These are phyloP conservation scores for Pachysolen tannophilus DNA, from an alignment of 805 yeast species.

Conservation along the genomic window DNA sequence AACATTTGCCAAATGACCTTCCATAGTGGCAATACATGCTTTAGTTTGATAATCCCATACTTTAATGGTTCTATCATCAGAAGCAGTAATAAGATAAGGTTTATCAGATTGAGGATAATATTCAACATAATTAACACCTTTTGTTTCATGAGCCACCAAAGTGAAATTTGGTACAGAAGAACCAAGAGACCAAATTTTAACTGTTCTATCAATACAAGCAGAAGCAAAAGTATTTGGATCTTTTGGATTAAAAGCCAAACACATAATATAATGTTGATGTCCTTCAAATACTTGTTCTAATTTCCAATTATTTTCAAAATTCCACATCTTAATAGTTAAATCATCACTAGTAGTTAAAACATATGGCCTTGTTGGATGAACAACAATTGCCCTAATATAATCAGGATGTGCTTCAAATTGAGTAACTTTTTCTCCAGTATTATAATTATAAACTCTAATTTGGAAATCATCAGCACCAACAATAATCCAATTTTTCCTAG, in stretches of 20 bases:
- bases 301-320: constrained; percentile 94
- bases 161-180: constrained; percentile 86
- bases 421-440: constrained; percentile 88
- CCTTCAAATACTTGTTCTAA: constrained; percentile 89
- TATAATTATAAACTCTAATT: constrained; percentile 86
- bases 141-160: constrained; percentile 79
- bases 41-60: constrained; percentile 98
- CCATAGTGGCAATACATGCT: constrained; percentile 87
- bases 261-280: constrained; percentile 93
- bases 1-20: constrained; percentile 90
- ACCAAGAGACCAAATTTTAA: constrained; percentile 93
- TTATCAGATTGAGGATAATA: constrained; percentile 96
- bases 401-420: constrained; percentile 99
- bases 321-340: constrained; percentile 87
- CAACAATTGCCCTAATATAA: constrained; percentile 87
- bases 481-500: constrained; percentile 95
- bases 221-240: constrained; percentile 97
- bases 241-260: constrained; percentile 91
- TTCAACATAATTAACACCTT: constrained; percentile 94
- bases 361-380: constrained; percentile 90
- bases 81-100: constrained; percentile 87
- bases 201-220: constrained; percentile 93
- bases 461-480: constrained; percentile 96
- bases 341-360: constrained; percentile 89
- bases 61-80: constrained; percentile 84